Evolutionary conservation across 2,329 filamentous ascomycete genomes (phyloP).

Genomic region (Harringtonia aguacate): DNA sequence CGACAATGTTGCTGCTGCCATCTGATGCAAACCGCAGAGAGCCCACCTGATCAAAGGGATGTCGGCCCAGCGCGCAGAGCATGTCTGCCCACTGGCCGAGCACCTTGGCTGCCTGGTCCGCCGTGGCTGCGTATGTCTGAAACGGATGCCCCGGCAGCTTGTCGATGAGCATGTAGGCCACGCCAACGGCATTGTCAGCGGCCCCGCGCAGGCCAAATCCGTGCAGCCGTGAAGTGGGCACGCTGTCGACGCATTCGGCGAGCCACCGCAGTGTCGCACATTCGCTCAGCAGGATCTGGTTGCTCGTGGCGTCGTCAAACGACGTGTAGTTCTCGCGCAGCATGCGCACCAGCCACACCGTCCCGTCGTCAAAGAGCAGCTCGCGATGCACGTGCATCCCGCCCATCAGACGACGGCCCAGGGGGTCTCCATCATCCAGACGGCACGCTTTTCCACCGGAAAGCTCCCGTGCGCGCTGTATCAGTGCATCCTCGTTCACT

Average conservation of each 20-base stretch:
- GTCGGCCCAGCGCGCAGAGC: background rate
- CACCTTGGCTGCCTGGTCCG: background rate
- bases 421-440: background rate
- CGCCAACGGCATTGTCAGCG: background rate
- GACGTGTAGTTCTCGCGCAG: conserved; percentile 6
- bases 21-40: background rate
- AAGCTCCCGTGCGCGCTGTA: background rate
- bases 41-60: background rate
- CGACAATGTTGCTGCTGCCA: background rate
- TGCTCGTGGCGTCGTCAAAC: conserved; percentile 1
- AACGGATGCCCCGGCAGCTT: conserved; percentile 10
- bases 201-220: conserved; percentile 8
- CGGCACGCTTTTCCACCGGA: background rate
- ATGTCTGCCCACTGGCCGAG: conserved; percentile 4
- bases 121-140: conserved; percentile 3
- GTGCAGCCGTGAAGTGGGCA: background rate
- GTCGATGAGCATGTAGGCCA: conserved; percentile 6
- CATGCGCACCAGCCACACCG: conserved; percentile 4
- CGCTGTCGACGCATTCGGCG: background rate
- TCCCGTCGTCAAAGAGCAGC: conserved; percentile 5
- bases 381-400: conserved; percentile 5
- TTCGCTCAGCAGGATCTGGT: conserved; percentile 6
- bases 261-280: conserved; percentile 2
- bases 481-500: background rate
- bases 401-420: conserved; percentile 3